Conservation (phyloP, 2,329 filamentous ascomycete species). For the Cladosporium sp. region DNA sequence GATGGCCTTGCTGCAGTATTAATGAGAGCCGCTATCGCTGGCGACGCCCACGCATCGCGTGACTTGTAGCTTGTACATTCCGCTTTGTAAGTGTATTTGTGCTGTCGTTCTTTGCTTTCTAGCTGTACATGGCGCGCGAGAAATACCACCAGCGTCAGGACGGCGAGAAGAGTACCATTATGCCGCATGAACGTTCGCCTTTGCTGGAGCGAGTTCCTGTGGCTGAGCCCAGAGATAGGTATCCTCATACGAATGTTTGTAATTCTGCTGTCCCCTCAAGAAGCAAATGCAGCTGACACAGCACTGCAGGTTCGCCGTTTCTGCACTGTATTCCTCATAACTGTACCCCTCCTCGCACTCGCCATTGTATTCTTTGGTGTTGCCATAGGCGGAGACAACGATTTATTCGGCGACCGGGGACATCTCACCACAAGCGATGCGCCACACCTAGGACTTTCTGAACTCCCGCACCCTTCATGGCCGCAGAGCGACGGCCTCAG, state of each 20-base stretch:
- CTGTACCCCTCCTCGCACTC: conserved; percentile 43
- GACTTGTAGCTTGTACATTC: conserved; percentile 5
- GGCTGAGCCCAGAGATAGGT: conserved; percentile 56
- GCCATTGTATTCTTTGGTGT: conserved; percentile 43
- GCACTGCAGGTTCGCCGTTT: conserved; percentile 59
- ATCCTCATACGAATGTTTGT: conserved; percentile 44
- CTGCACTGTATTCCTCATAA: conserved; percentile 60
- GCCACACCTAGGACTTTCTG: conserved; percentile 17
- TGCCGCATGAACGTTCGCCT: conserved; percentile 63
- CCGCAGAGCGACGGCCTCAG: conserved; percentile 50
- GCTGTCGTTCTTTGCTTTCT: not conserved
- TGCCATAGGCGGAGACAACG: conserved; percentile 39
- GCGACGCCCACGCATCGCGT: conserved; percentile 6
- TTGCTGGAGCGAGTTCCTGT: conserved; percentile 66
- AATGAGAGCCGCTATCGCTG: conserved; percentile 5
- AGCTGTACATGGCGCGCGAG: conserved; percentile 15
- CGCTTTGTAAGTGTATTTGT: conserved; percentile 1
- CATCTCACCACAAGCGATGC: conserved; percentile 22
- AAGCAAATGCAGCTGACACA: conserved; percentile 3
- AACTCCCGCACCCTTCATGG: conserved; percentile 43
- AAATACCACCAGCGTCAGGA: conserved; percentile 12
- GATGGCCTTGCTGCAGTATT: conserved; percentile 3
- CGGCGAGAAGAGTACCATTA: conserved; percentile 30
- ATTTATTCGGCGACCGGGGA: conserved; percentile 39
- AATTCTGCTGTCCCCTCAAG: not conserved